Evolutionary conservation across 1,139 yeast genomes (phyloP).

Genomic region (Pichia sp.): DNA sequence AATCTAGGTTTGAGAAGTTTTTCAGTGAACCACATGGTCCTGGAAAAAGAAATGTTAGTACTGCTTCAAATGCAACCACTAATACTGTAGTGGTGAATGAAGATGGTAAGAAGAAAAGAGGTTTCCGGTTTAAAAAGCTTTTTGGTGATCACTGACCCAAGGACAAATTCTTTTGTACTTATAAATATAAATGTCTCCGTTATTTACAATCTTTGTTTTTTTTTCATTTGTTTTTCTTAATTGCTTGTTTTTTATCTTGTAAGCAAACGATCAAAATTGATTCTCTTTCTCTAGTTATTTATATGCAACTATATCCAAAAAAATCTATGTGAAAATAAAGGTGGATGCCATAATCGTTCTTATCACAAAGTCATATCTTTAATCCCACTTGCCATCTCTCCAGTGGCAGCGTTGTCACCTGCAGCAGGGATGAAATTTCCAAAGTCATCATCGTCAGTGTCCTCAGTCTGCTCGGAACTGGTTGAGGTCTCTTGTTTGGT

Average conservation of each 20-base stretch:
- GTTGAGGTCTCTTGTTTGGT: not conserved
- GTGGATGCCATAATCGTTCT: not conserved
- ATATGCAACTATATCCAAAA: not conserved
- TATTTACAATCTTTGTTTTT: not conserved
- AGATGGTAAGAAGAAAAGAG: constrained; percentile 42
- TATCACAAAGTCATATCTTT: constrained; percentile 1
- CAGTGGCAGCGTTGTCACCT: not conserved
- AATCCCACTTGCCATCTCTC: not conserved
- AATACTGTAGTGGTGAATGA: constrained; percentile 10
- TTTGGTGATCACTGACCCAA: constrained; percentile 38
- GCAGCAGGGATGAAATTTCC: constrained; percentile 30
- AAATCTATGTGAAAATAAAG: not conserved
- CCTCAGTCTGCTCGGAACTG: not conserved
- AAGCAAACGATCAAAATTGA: not conserved
- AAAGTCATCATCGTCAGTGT: constrained; percentile 26
- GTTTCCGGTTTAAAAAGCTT: constrained; percentile 49
- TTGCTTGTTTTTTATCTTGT: not conserved
- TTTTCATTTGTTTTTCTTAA: not conserved
- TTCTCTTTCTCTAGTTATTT: not conserved
- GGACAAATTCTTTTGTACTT: not conserved
- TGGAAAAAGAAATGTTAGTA: constrained; percentile 14
- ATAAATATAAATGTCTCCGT: not conserved
- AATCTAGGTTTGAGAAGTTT: constrained; percentile 21
- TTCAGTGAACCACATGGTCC: constrained; percentile 25
- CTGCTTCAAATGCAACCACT: constrained; percentile 13